Evolutionary conservation across 1,139 yeast genomes (phyloP).

Genomic region (Magnusiomyces paraingens): DNA sequence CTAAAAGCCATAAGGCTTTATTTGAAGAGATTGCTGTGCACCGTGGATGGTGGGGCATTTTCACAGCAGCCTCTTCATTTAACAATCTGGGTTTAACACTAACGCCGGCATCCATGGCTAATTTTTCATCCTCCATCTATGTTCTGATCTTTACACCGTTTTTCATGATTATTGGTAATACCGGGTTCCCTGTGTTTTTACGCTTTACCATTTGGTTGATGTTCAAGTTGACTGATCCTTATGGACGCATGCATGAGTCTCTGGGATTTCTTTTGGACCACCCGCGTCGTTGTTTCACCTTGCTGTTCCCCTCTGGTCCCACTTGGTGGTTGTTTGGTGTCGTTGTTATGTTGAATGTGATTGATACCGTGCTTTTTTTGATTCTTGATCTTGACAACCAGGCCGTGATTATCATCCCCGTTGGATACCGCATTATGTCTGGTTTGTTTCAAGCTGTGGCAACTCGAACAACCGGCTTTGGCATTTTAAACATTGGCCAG

Average conservation of each 20-base stretch:
- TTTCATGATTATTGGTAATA: conserved; percentile 82
- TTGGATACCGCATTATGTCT: conserved; percentile 64
- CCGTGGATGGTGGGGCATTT: conserved; percentile 91
- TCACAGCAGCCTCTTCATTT: conserved; percentile 70
- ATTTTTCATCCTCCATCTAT: conserved; percentile 58
- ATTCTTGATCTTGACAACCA: conserved; percentile 60
- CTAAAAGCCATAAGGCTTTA: conserved; percentile 38
- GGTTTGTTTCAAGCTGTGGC: conserved; percentile 89
- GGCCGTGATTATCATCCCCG: conserved; percentile 42
- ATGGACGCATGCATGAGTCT: conserved; percentile 51
- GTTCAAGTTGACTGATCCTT: conserved; percentile 58
- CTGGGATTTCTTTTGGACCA: conserved; percentile 84
- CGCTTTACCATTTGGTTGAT: conserved; percentile 76
- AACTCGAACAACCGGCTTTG: conserved; percentile 90
- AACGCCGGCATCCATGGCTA: conserved; percentile 69
- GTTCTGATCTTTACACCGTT: conserved; percentile 56
- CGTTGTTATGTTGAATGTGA: conserved; percentile 60
- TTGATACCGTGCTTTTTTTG: conserved; percentile 74
- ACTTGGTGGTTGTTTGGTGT: conserved; percentile 91
- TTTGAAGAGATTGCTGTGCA: conserved; percentile 52
- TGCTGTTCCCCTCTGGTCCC: conserved; percentile 83
- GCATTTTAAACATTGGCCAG: conserved; percentile 58
- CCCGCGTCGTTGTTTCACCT: conserved; percentile 93
- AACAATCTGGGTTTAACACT: conserved; percentile 79
- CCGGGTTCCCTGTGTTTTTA: conserved; percentile 81